Evolutionary conservation across 2,329 filamentous ascomycete species (phyloP), one percentile per base, ranked within the genome.

Genomic region (Scolecobasidium constrictum): DNA sequence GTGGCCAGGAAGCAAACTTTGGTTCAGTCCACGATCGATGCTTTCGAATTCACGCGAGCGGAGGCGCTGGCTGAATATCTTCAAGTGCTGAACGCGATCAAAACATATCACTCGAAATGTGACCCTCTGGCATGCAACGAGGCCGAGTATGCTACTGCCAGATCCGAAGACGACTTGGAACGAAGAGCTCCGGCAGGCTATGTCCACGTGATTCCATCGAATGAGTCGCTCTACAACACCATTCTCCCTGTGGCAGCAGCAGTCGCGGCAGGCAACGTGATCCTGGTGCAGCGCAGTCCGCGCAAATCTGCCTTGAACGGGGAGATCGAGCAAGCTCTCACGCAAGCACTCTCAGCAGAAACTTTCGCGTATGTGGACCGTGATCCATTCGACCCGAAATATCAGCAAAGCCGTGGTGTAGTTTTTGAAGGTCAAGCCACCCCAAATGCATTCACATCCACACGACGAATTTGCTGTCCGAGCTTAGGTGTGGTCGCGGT

Each of bases 241-340:
- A 48, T 72, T 15, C 57, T 55, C 3, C 63, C 68, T 0, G 40
- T 74, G 31, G 62, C 60, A 23, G 63, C 68, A 4, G 69, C 70
- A 5, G 48, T 75, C 21, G 63, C 66, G 1, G 67, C 69, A 11
- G 72, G 71, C 0, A 74, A 72, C 45, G 73, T 68, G 49, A 59
- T 72, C 3, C 57, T 68, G 22, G 36, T 75, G 9, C 65, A 72
- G 57, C 69, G 72, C 46, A 50, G 57, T 26, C 18, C 12, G 9
- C 11, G 19, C 17, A 51, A 65, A 3, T 55, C 63, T 5, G 52
- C 53, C 5, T 48, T 66, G 0, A 56, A 60, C 1, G 45, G 50
- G 1, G 46, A 66, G 0, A 53, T 68, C 3, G 58, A 60, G n/a
- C 57, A 54, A 11, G 40, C 68, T 3, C 53, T 72, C 4, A 37